Evolutionary conservation across 345 rosid species (phyloP), one percentile per base, ranked within the genome.

Genomic region (Erysimum cheiranthoides): DNA sequence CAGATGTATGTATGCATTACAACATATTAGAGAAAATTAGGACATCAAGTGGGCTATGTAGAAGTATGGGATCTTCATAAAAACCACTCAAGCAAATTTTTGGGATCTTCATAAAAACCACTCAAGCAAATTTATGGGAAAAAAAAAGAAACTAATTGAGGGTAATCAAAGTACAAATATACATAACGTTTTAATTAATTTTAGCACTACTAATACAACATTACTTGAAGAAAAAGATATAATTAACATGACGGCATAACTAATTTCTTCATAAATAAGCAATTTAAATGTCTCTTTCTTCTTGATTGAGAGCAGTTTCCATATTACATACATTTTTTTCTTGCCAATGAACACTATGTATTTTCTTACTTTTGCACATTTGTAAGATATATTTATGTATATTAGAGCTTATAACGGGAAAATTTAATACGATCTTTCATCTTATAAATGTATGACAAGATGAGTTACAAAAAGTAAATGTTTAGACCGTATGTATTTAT

Each of bases 391-490:
- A 52, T 35, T 58, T 52, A 38, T 36, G 67, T 13, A 6, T 6
- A 75, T 14, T 43, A 10, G 27, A 61, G 53, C 61, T 68, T 52
- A 10, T 25, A 70, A 35, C 14, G 39, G 59, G 5, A 3, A 28
- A 63, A 61, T 9, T n/a, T 17, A 28, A 68, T 68, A 60, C 45
- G 47, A 38, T 47, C 18, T 18, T 70, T 54, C 65, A 77, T 77
- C 66, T 43, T 70, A 70, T 46, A 71, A 71, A 71, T 64, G 71
- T 71, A 45, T 77, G 66, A 70, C 67, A 71, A 71, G 73, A 49
- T 60, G 67, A 47, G 62, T 61, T 43, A 77, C 11, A 8, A 25
- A 66, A 40, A 78, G 6, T 71, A 72, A 78, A 66, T 66, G 68
- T 66, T 9, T 46, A 71, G 56, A 45, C 80, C 47, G 31, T 60